Base-by-base conservation (phyloP, 371 early-diverging fungal genomes). In the Mortierella sp. region DNA sequence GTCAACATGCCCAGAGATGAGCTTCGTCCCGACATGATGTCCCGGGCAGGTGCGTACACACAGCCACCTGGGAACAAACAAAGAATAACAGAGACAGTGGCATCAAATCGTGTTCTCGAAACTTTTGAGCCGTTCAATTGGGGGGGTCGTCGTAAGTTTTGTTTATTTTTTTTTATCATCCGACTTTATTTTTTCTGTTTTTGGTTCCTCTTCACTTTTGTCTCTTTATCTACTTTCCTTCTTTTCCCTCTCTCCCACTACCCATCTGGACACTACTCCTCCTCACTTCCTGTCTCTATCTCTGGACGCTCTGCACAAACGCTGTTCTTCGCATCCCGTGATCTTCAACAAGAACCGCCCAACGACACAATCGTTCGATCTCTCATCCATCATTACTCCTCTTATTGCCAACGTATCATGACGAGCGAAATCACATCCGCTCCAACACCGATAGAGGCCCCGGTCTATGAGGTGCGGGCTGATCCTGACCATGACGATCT, bases 401-500 rank as follows among this genome's bases (percentile, higher is more conserved):
- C n/a, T n/a, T n/a, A n/a, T n/a, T n/a, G n/a, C n/a, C n/a, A n/a
- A n/a, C n/a, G n/a, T n/a, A n/a, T n/a, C 1, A 71, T 55, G 64
- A 24, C 49, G 17, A 51, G 17, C 58, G 58, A 65, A 17, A 72
- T 61, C 53, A 65, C 66, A 21, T 31, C 65, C 4, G 66, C 60
- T 6, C 68, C 75, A 15, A 44, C 41, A 0, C 60, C 60, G 3
- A 41, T 31, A 34, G 63, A 58, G 23, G 60, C 56, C 1, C 75
- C 68, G 27, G 63, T 55, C 34, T 73, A 73, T 43, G 63, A 63
- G 27, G 50, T 67, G 34, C 53, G 24, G 17, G 21, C 57, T n/a
- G 53, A 65, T 6, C 48, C 55, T 9, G 48, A 51, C 17, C 54
- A 58, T 0, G 75, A 73, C 19, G 75, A 73, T 27, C 68, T 73